These are phyloP conservation scores for Exophiala alcalophila DNA, from an alignment of 2,329 filamentous ascomycete genomes.

Conservation along the genomic window DNA sequence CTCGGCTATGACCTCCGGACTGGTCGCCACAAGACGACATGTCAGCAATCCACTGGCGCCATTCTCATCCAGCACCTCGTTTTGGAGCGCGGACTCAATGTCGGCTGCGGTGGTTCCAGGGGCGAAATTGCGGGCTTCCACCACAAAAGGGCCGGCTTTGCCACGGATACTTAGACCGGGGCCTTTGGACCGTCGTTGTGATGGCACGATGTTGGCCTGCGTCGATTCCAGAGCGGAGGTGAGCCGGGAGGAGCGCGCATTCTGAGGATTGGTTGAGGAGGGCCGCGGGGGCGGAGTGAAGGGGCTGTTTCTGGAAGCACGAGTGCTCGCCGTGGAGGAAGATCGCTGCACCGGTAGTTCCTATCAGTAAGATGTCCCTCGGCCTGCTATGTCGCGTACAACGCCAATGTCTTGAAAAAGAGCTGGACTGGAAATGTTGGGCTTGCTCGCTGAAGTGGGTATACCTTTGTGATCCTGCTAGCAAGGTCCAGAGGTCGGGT, in stretches of 20 bases:
- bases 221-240: slow-evolving; percentile 29
- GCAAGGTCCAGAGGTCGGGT: slow-evolving; percentile 49
- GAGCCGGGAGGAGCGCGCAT: slow-evolving; percentile 36
- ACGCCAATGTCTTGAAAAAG: background rate
- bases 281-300: slow-evolving; percentile 28
- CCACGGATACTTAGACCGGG: slow-evolving; percentile 56
- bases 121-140: slow-evolving; percentile 62
- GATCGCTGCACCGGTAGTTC: slow-evolving; percentile 34
- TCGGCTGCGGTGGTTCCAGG: slow-evolving; percentile 64
- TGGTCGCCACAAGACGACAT: slow-evolving; percentile 52
- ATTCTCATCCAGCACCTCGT: slow-evolving; percentile 34
- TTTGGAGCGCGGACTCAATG: slow-evolving; percentile 59
- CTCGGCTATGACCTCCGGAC: slow-evolving; percentile 59
- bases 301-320: slow-evolving; percentile 20
- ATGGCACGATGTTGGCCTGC: slow-evolving; percentile 36
- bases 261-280: slow-evolving; percentile 35
- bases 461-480: slow-evolving; percentile 59
- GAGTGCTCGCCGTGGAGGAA: slow-evolving; percentile 31
- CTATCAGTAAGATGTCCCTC: slow-evolving; percentile 13
- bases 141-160: slow-evolving; percentile 53
- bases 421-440: background rate
- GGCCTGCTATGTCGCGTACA: too few relatives aligned
- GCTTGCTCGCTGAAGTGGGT: slow-evolving; percentile 2
- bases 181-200: slow-evolving; percentile 32
- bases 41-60: slow-evolving; percentile 45